A percentile compares a stretch with the other conserved stretches of the same genome.
Evolutionary conservation across 345 rosid genomes (phyloP).

Genomic region (Hibiscus mutabilis): DNA sequence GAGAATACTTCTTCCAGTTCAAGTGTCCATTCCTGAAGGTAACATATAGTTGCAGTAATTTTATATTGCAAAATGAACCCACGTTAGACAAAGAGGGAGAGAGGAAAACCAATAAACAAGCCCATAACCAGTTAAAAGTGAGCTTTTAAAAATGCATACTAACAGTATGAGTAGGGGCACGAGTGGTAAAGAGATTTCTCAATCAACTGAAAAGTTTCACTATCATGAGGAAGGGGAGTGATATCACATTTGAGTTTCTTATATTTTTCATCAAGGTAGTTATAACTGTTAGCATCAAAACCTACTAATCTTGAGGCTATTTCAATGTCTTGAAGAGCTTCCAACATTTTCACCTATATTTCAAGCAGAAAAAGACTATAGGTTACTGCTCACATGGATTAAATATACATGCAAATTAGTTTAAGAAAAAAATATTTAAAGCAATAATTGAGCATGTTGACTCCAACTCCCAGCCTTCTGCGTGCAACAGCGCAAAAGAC

Average conservation of each 20-base stretch:
- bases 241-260: slow-evolving; percentile 61
- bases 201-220: slow-evolving; percentile 66
- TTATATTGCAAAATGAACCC: not conserved
- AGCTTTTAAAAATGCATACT: slow-evolving; percentile 16
- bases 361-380: too few species aligned
- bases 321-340: too few species aligned
- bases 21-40: slow-evolving; percentile 72
- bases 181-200: slow-evolving; percentile 76
- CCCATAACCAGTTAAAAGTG: not conserved
- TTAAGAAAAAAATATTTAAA: too few species aligned
- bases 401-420: slow-evolving; percentile 11
- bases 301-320: too few species aligned
- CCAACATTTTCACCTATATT: too few species aligned
- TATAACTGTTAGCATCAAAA: too few species aligned
- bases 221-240: slow-evolving; percentile 70
- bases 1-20: slow-evolving; percentile 88
- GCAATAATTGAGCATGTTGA: too few species aligned
- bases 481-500: too few species aligned
- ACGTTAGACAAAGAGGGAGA: not conserved
- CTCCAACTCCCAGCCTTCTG: too few species aligned
- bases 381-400: too few species aligned
- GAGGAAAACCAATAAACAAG: not conserved
- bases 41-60: slow-evolving; percentile 5
- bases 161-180: slow-evolving; percentile 90
- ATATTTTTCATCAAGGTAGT: too few species aligned